Evolutionary conservation across 1,284 basidiomycete genomes (phyloP).

Genomic region (Ceratobasidium sp.): DNA sequence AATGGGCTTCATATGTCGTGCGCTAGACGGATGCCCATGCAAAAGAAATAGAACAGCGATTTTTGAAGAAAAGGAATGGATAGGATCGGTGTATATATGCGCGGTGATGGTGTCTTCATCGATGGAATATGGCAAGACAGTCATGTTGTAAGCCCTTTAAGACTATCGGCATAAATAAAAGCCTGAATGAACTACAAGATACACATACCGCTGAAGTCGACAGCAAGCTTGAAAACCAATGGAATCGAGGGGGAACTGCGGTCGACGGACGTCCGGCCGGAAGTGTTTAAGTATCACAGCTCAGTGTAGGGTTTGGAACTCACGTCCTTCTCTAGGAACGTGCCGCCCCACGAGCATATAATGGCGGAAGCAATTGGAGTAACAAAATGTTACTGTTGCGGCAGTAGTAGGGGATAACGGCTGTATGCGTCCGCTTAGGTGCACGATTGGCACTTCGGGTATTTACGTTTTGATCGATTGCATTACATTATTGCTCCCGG

Average conservation of each 20-base stretch:
- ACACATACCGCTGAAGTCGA: background rate
- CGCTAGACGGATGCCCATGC: conserved; percentile 31
- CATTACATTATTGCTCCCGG: conserved; percentile 38
- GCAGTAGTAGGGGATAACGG: background rate
- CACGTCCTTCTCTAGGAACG: background rate
- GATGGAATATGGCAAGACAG: conserved; percentile 20
- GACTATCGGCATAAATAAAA: background rate
- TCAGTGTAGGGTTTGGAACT: background rate
- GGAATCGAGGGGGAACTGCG: background rate
- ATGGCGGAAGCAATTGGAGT: conserved; percentile 25
- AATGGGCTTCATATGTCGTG: conserved; percentile 26
- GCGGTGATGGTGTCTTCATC: conserved; percentile 9
- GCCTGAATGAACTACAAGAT: background rate
- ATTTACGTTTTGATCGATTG: conserved; percentile 4
- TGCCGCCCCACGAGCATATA: background rate
- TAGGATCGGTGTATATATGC: conserved; percentile 35
- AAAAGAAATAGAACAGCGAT: conserved; percentile 23
- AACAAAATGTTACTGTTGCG: background rate
- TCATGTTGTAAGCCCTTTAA: conserved; percentile 1
- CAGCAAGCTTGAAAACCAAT: background rate
- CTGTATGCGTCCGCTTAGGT: background rate
- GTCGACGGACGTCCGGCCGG: background rate
- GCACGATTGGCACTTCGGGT: background rate
- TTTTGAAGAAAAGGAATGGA: background rate
- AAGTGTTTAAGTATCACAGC: background rate